Percentiles rank a stretch among this genome's conserved stretches.
Conservation (phyloP, 805 yeast genomes). For the Candida germanica region DNA sequence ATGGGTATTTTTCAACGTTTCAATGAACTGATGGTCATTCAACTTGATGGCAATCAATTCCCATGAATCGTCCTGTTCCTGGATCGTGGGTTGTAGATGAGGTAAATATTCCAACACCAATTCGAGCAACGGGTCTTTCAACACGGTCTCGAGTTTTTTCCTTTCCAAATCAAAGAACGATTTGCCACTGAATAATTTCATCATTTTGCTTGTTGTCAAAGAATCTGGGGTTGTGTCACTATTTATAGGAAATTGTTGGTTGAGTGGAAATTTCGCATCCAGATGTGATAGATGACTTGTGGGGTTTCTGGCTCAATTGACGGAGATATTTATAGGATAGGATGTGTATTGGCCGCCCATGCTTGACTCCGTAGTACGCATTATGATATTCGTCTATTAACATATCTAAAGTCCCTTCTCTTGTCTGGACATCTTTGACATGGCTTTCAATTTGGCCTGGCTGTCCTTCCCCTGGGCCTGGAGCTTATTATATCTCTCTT, state of each 20-base stretch:
- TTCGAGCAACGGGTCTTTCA: slow-evolving; percentile 27
- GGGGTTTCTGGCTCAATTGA: no score
- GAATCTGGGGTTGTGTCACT: no score
- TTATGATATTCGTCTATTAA: no score
- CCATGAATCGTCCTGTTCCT: slow-evolving; percentile 28
- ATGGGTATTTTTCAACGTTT: slow-evolving; percentile 8
- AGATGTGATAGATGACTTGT: no score
- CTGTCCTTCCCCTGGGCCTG: slow-evolving; percentile 27
- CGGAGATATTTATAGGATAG: no score
- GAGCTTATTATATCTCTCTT: slow-evolving; percentile 27
- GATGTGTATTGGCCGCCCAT: no score
- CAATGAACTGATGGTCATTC: slow-evolving; percentile 18
- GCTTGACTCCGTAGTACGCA: no score
- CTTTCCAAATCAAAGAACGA: slow-evolving; percentile 29
- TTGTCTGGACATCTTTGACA: slow-evolving; percentile 26
- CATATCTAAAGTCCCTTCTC: slow-evolving; percentile 34
- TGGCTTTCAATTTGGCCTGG: slow-evolving; percentile 26
- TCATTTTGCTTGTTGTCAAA: no score
- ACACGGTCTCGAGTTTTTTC: slow-evolving; percentile 17
- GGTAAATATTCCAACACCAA: slow-evolving; percentile 28
- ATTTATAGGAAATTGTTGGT: no score
- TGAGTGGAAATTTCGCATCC: no score
- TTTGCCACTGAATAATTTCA: slow-evolving; percentile 11
- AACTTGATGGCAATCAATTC: slow-evolving; percentile 34
- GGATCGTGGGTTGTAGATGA: slow-evolving; percentile 25